Base-by-base conservation (phyloP, 2,329 filamentous ascomycete species). In the Aspergillus caelatus region DNA sequence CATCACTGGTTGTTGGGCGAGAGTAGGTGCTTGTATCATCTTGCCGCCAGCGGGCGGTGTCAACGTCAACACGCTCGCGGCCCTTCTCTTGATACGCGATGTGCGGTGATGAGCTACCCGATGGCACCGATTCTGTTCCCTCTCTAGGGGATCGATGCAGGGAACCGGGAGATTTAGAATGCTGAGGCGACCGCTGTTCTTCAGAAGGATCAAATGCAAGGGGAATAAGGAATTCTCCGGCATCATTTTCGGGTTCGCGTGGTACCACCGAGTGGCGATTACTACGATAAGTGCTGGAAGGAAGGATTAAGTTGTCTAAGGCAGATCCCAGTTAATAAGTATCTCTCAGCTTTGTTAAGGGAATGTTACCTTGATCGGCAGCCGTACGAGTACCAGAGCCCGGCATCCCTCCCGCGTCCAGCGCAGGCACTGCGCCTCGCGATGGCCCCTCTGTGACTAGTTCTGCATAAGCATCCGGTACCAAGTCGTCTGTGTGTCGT, bases 41-140 rank as follows among this genome's bases (percentile, higher is more conserved):
- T 65, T 73, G 70, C 41, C 73, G 72, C 70, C 72, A 75, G 23
- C 70, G 72, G 45, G 62, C 58, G 10, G 70, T 54, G 39, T 74
- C 73, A 16, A 57, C 56, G 3, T 88, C 86, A 0, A 88, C 89
- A 5, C 84, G 79, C 64, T 88, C 84, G 52, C 91, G 86, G 2
- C 88, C 87, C 77, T 94, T 95, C 72, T 96, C 92, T 75, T 96
- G 93, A 75, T 93, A 96, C 26, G 93, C 91, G 71, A 96, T 96
- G 72, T 97, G 93, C n/a, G 93, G 92, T 19, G 92, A 93, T 2
- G 88, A 86, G 63, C 81, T 74, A 57, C 73, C 79, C 10, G 69
- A 83, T 72, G 68, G 81, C 68, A 66, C 78, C 74, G 70, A 69
- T 34, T 70, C 65, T 41, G 66, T 62, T 34, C 68, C 68, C 57